Base-by-base conservation (phyloP, 192 early-diverging fungal species). In the Coemansia brasiliensis region DNA sequence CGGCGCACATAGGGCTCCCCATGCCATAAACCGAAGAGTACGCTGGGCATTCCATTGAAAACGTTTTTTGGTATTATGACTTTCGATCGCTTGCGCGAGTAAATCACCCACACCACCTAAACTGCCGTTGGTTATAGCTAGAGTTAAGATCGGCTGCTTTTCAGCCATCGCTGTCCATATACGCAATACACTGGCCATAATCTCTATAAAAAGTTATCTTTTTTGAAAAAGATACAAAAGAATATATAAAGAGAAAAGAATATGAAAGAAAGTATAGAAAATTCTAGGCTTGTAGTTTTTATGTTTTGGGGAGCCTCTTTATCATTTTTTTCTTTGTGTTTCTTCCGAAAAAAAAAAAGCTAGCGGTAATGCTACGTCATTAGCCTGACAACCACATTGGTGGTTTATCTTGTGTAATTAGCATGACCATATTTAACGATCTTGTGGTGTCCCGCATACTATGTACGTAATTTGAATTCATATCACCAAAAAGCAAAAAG, bases 1-100 rank as follows among this genome's bases (percentile, higher is more conserved):
- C 0, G 90, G 90, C 5, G 90, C 90, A 10, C 87, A 82, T 20
- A 80, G 54, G 22, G 87, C 82, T 46, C 87, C 87, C 74, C 87
- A 92, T 3, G 80, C 43, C 43, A 86, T 83, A 65, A 90, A 89
- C 3, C 87, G 79, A 16, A 80, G 29, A 6, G 82, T 82, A 18
- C 88, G 75, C 10, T 55, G 39, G 51, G n/a, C 4, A 59, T 69
- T 55, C 69, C 70, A 79, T 13, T 21, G 24, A 54, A 78, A 57
- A 13, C 48, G 60, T 2, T 53, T 39, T 18, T 64, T 58, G 48
- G 24, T 39, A 57, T 69, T 54, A 17, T 57, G 55, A 57, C 46
- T 39, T 50, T 65, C 59, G 56, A 84, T 82, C 6, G 68, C 58
- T 64, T 92, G 90, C 0, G 90, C 87, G 7, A 89, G 49, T 7